Base-by-base conservation (phyloP, 305 asterid genomes). In the Fraxinus ornus region DNA sequence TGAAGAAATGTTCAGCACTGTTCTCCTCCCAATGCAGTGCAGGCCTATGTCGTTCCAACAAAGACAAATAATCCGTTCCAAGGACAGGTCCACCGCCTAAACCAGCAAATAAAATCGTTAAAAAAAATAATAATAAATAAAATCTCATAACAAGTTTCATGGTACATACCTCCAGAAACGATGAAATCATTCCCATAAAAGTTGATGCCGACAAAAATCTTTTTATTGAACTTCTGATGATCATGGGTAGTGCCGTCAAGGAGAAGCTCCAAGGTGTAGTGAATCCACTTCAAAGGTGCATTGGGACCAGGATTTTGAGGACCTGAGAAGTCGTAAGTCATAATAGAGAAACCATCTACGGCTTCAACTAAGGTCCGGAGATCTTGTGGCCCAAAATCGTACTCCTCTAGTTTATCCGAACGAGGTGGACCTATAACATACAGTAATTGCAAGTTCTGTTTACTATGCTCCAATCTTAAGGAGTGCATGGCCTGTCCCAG, bases 301-400 rank as follows among this genome's bases (percentile, higher is more conserved):
- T 91, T 96, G 78, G 99, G 99, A 79, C 99, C 99, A 6, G 98
- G 99, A 88, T 91, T 96, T 49, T 93, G 94, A 66, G 99, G 98
- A 89, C 88, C 90, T 78, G 99, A 96, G 94, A 92, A 93, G 87
- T 96, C 99, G 24, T 94, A 96, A 26, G 99, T 94, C 99, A 96
- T 94, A 68, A 96, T 95, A 76, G 99, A 94, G 92, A 92, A 96
- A 78, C 97, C 97, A 86, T 96, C 98, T 68, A 96, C 97, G 62
- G 86, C 84, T 47, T 87, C 87, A 68, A 91, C 80, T 87, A 96
- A 86, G 84, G 88, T 87, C 37, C 15, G 86, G 82, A 96, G 92
- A 91, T 94, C 99, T 81, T 90, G 88, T 52, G 98, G 92, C 86
- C 97, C 96, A 84, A 96, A 91, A 88, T 96, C 99, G 83, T 89